Percentiles rank a stretch among this genome's conserved stretches.
Conservation (phyloP, 192 early-diverging fungal genomes). For the Diversispora epigaea region DNA sequence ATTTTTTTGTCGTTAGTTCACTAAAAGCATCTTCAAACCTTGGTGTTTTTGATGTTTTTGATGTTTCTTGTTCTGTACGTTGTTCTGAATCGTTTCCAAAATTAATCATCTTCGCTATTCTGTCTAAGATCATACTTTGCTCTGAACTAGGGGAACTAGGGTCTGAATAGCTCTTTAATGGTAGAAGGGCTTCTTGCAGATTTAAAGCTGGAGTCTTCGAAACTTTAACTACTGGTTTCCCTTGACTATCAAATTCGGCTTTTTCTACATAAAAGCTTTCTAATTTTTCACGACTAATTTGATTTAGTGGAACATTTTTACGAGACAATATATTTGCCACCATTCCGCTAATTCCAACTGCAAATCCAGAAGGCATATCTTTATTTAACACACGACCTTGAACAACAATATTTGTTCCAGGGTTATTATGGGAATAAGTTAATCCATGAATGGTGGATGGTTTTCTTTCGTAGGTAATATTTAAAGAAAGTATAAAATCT, state of each 20-base stretch:
- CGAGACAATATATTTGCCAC: conserved; percentile 50
- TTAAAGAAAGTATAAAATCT: conserved; percentile 44
- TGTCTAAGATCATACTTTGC: no score
- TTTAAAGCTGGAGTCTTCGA: conserved; percentile 22
- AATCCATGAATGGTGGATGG: conserved; percentile 14
- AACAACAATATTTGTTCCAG: conserved; percentile 47
- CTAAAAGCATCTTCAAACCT: no score
- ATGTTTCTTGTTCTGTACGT: no score
- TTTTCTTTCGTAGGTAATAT: conserved; percentile 34
- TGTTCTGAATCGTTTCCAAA: no score
- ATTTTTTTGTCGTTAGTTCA: no score
- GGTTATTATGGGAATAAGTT: conserved; percentile 39
- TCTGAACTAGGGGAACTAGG: no score
- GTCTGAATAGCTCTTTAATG: no score
- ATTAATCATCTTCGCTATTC: no score
- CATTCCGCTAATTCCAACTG: conserved; percentile 68
- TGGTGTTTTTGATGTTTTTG: no score
- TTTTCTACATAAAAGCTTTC: conserved; percentile 63
- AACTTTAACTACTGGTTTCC: conserved; percentile 46
- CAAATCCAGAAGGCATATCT: conserved; percentile 35
- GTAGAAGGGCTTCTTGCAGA: background rate
- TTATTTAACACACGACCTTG: conserved; percentile 65
- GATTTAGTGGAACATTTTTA: conserved; percentile 22
- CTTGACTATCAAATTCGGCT: conserved; percentile 52
- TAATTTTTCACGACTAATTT: conserved; percentile 39